Evolutionary conservation across 73 alveolate species (phyloP).

Genomic region (Paramecium tetraurelia): DNA sequence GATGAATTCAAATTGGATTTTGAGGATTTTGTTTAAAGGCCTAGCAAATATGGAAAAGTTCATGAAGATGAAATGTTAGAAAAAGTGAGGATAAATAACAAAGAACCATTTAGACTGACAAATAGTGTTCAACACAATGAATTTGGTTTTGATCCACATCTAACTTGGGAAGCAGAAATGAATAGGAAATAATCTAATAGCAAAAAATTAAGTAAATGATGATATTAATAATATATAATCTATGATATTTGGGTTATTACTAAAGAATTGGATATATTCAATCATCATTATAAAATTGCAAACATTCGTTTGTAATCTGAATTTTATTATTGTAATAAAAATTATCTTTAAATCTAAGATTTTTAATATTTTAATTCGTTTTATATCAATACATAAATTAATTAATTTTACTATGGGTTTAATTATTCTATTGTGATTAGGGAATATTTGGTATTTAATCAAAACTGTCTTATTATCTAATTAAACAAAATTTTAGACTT

Average conservation of each 20-base stretch:
- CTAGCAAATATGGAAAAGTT: constrained; percentile 31
- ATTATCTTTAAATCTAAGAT: not conserved
- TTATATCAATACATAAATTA: not conserved
- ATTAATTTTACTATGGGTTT: not conserved
- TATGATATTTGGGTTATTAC: not conserved
- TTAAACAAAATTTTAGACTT: not conserved
- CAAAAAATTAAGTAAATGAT: not conserved
- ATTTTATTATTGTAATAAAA: not conserved
- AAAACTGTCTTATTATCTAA: not conserved
- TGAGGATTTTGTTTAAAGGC: constrained; percentile 35
- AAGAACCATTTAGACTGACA: constrained; percentile 50
- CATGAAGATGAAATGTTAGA: constrained; percentile 48
- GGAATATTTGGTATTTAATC: not conserved
- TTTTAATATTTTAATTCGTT: not conserved
- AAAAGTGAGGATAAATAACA: constrained; percentile 35
- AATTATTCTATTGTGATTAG: not conserved
- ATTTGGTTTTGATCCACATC: constrained; percentile 40
- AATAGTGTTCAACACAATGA: constrained; percentile 51
- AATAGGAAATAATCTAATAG: not conserved
- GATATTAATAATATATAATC: not conserved
- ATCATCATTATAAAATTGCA: no score
- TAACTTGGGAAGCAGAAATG: constrained; percentile 55
- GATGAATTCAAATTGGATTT: not conserved
- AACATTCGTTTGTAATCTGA: not conserved
- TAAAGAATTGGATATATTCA: not conserved